A percentile compares a stretch with the other conserved stretches of the same genome.
These are phyloP conservation scores for Sicyos baderoa DNA, from an alignment of 306 rosid species.

Conservation along the genomic window DNA sequence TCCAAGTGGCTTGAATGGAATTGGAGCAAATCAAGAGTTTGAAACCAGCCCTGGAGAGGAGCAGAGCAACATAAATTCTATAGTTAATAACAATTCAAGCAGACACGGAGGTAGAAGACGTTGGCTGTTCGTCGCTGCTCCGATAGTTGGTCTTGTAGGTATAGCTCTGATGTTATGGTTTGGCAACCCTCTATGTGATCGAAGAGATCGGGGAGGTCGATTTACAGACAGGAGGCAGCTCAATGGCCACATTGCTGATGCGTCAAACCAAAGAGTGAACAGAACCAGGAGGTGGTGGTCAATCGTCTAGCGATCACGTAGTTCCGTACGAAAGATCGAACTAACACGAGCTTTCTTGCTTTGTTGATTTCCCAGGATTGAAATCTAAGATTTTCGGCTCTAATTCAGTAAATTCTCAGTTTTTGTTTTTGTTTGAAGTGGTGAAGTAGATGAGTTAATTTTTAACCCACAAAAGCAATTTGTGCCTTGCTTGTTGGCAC, in stretches of 20 bases:
- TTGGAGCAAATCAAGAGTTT: slow-evolving; percentile 35
- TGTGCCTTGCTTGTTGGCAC: neutral
- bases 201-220: slow-evolving; percentile 28
- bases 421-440: neutral
- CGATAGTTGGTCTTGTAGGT: slow-evolving; percentile 74
- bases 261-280: slow-evolving; percentile 48
- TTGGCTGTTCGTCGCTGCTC: slow-evolving; percentile 80
- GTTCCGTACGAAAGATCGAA: slow-evolving; percentile 19
- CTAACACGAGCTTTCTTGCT: slow-evolving; percentile 17
- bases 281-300: slow-evolving; percentile 90
- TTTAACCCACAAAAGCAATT: neutral
- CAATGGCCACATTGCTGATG: slow-evolving; percentile 23
- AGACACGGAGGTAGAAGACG: slow-evolving; percentile 50
- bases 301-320: slow-evolving; percentile 34
- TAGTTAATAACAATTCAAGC: slow-evolving; percentile 27
- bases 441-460: slow-evolving; percentile 1
- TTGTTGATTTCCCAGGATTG: slow-evolving; percentile 23
- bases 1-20: slow-evolving; percentile 33
- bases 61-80: slow-evolving; percentile 22
- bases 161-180: slow-evolving; percentile 78
- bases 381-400: neutral
- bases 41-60: slow-evolving; percentile 27
- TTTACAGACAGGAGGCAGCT: slow-evolving; percentile 32
- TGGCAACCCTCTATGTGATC: slow-evolving; percentile 51
- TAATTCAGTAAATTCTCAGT: neutral